Base-by-base conservation (phyloP, 345 rosid species). In the Odontarrhena argentea region DNA sequence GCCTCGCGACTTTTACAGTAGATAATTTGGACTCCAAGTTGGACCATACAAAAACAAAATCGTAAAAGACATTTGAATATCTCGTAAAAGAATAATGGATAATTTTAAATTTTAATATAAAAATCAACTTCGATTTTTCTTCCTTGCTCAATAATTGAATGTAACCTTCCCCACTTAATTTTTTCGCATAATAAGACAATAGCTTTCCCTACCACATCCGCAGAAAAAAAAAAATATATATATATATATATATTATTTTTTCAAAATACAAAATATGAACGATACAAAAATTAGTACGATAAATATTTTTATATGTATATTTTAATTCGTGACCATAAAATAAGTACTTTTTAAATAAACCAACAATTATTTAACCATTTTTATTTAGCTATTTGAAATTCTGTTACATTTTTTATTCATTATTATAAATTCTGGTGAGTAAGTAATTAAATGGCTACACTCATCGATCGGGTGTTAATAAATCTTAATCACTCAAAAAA, bases 141-240 rank as follows among this genome's bases (percentile, higher is more conserved):
- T 67, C 63, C 22, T 60, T 30, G 26, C 47, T 54, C 25, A 67
- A 68, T 47, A 32, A 69, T 68, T 62, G 71, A 75, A 69, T 69
- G 6, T 25, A 69, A 59, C 75, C 75, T 69, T 65, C 78, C 75
- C 78, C 75, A 63, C 71, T 49, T 51, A 75, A 51, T 18, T 26
- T 56, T 18, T 28, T 36, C 50, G 13, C 67, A 69, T 63, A 69
- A 63, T 8, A 69, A 49, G 70, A 75, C 78, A 75, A 69, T 37
- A 40, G 2, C 28, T 47, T 43, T 35, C 63, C 67, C 30, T 59
- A 57, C 75, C 65, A 62, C 66, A 69, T 68, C 65, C 66, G 15
- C 43, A 49, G 47, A 24, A 32, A 55, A 12, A 42, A 68, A 49
- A 2, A 28, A n/a, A n/a, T n/a, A n/a, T n/a, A n/a, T n/a, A n/a